Percentiles rank a stretch among this genome's conserved stretches.
Evolutionary conservation across 2,329 filamentous ascomycete species (phyloP).

Genomic region (Fusarium tjaetaba): DNA sequence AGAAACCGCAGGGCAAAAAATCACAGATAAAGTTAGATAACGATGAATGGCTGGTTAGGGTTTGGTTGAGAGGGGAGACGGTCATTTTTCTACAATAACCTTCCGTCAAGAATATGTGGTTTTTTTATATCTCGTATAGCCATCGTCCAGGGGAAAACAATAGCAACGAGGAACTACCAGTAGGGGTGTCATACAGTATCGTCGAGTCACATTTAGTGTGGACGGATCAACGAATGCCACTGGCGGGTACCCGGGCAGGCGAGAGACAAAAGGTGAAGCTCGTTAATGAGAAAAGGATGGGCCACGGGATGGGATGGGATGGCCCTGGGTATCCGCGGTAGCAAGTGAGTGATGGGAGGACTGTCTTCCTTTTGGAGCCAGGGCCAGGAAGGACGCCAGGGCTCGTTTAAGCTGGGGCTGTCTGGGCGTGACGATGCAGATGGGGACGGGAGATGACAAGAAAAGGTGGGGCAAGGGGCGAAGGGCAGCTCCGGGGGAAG

Average conservation of each 20-base stretch:
- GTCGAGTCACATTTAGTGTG: conserved; percentile 19
- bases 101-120: background rate
- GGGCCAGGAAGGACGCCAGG: background rate
- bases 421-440: conserved; percentile 33
- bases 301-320: background rate
- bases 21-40: conserved; percentile 1
- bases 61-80: background rate
- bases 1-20: conserved; percentile 1
- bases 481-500: conserved; percentile 8
- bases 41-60: background rate
- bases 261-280: conserved; percentile 28
- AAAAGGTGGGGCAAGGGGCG: conserved; percentile 30
- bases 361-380: background rate
- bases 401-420: conserved; percentile 17
- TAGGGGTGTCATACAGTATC: conserved; percentile 1
- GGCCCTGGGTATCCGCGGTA: conserved; percentile 23
- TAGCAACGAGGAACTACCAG: background rate
- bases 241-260: conserved; percentile 13
- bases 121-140: background rate
- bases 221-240: conserved; percentile 22
- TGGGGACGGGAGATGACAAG: conserved; percentile 40
- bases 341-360: conserved; percentile 13
- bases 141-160: background rate
- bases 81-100: background rate
- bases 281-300: conserved; percentile 18